Evolutionary conservation across 176 grass and related monocot genomes (phyloP).

Genomic region (Bonia amplexicaulis): DNA sequence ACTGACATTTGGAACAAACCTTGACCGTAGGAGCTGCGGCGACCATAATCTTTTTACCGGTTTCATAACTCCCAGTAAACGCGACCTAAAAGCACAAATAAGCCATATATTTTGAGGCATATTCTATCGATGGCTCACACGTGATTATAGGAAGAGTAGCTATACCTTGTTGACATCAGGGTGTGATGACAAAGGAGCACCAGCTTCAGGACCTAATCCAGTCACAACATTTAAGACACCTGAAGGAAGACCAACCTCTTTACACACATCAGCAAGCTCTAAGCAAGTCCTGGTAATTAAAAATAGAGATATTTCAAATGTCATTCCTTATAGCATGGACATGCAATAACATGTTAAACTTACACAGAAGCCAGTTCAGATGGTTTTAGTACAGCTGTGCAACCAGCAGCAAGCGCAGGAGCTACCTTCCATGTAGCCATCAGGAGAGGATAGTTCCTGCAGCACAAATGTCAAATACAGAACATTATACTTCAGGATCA

Average conservation of each 20-base stretch:
- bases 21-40: slow-evolving; percentile 80
- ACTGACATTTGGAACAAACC: slow-evolving; percentile 47
- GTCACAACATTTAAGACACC: slow-evolving; percentile 90
- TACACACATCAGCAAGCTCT: slow-evolving; percentile 89
- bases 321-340: slow-evolving; percentile 15
- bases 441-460: slow-evolving; percentile 95
- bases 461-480: neutral
- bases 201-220: slow-evolving; percentile 89
- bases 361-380: slow-evolving; percentile 91
- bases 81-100: slow-evolving; percentile 60
- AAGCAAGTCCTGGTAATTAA: slow-evolving; percentile 83
- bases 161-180: slow-evolving; percentile 81
- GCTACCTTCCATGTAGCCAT: slow-evolving; percentile 99
- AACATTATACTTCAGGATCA: neutral
- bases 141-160: neutral
- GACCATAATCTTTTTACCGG: slow-evolving; percentile 88
- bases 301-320: neutral
- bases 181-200: slow-evolving; percentile 92
- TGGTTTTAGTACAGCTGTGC: slow-evolving; percentile 94
- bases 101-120: slow-evolving; percentile 12
- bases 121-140: neutral
- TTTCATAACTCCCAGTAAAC: slow-evolving; percentile 92
- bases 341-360: slow-evolving; percentile 31
- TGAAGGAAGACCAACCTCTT: slow-evolving; percentile 83
- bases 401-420: slow-evolving; percentile 96